phyloP scores from a whole-genome alignment of 257 asterid species.

The Solanum piurae region DNA sequence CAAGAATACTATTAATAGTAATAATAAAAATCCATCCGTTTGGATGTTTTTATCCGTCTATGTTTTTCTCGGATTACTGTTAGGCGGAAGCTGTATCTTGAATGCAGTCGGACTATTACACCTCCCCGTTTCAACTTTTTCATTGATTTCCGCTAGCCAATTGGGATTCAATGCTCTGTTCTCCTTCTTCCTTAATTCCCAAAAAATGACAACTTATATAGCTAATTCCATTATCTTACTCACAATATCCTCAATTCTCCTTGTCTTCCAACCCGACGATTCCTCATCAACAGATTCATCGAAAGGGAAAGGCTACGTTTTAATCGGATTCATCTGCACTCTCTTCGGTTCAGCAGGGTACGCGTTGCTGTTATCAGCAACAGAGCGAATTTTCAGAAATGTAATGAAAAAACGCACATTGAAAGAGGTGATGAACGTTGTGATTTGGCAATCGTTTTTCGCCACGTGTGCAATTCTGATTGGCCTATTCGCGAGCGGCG shows the following conservation, averaged over 20 bases:
- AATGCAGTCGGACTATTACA: slow-evolving; percentile 24
- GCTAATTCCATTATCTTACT: slow-evolving; percentile 29
- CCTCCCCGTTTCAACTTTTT: slow-evolving; percentile 32
- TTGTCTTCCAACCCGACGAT: slow-evolving; percentile 11
- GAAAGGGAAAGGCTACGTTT: background rate
- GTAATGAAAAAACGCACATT: slow-evolving; percentile 3
- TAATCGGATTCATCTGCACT: slow-evolving; percentile 25
- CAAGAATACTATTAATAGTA: no score
- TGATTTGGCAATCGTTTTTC: slow-evolving; percentile 13
- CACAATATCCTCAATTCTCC: slow-evolving; percentile 24
- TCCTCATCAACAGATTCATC: background rate
- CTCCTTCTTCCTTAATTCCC: slow-evolving; percentile 28
- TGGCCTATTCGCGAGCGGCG: slow-evolving; percentile 31
- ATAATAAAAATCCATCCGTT: background rate
- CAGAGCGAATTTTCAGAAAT: slow-evolving; percentile 20
- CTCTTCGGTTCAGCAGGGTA: slow-evolving; percentile 17
- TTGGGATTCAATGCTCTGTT: slow-evolving; percentile 39
- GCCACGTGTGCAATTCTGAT: slow-evolving; percentile 10
- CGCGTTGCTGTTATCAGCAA: slow-evolving; percentile 8
- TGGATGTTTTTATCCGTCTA: background rate
- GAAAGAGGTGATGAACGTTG: slow-evolving; percentile 7
- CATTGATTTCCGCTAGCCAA: slow-evolving; percentile 29
- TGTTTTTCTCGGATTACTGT: background rate
- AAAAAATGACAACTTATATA: slow-evolving; percentile 18
- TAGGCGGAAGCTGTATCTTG: slow-evolving; percentile 2